phyloP scores from a whole-genome alignment of 345 rosid genomes.

The Eucalyptus cloeziana region DNA sequence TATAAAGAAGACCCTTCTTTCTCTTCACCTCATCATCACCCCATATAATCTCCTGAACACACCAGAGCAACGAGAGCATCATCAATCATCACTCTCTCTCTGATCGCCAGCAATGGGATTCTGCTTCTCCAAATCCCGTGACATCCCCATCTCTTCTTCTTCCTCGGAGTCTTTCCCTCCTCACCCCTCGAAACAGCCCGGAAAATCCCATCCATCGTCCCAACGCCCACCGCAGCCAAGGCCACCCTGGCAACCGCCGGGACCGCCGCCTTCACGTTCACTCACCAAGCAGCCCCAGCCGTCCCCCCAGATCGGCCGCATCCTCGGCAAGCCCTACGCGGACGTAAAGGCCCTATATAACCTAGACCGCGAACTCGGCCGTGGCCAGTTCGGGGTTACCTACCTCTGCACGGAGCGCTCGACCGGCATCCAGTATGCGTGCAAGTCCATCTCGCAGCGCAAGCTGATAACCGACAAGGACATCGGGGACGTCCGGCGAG shows the following conservation, averaged over 20 bases:
- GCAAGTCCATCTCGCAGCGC: constrained; percentile 72
- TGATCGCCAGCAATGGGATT: background rate
- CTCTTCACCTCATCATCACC: background rate
- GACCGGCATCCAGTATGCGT: constrained; percentile 54
- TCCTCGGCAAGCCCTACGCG: constrained; percentile 53
- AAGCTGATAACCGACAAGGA: constrained; percentile 37
- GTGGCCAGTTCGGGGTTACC: constrained; percentile 79
- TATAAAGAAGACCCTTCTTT: background rate
- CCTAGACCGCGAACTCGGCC: constrained; percentile 64
- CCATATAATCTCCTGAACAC: background rate
- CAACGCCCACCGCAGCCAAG: background rate
- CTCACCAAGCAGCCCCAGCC: background rate
- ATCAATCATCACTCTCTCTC: background rate
- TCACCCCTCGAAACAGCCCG: constrained; percentile 8
- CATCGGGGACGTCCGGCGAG: constrained; percentile 59
- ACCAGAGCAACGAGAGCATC: background rate
- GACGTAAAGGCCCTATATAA: constrained; percentile 34
- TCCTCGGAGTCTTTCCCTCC: constrained; percentile 24
- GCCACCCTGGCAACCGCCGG: background rate
- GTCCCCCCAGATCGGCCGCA: constrained; percentile 13
- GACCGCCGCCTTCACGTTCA: background rate
- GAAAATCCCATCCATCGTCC: background rate
- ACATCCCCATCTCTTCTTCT: constrained; percentile 47
- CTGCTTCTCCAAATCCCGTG: constrained; percentile 15
- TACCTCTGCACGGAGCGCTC: constrained; percentile 59